Base-by-base conservation (phyloP, 805 yeast species). In the Candida wancherniae region DNA sequence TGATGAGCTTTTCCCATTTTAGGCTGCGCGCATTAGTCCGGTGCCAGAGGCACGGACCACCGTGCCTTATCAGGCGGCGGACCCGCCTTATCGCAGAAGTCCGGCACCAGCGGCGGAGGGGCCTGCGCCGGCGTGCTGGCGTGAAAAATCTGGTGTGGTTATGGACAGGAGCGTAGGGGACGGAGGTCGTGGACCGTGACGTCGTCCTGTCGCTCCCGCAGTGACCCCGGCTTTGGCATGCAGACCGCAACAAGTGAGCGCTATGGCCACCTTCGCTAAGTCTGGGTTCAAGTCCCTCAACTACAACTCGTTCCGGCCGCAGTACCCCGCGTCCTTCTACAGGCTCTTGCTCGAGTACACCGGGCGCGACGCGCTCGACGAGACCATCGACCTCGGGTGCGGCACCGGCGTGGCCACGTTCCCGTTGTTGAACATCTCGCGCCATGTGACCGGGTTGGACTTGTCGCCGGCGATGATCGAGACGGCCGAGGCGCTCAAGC, bases 361-460 rank as follows among this genome's bases (percentile, higher is more conserved):
- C 4, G 40, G 54, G 2, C 41, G 44, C 9, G 8, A 29, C n/a
- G 24, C 15, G 39, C 39, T 53, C 4, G 28, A 34, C 3, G 40
- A 39, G 5, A 44, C 77, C 6, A 51, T 57, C 48, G 60, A 56
- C 46, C 44, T 71, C 25, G 79, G 80, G 0, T 69, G 76, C 41
- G 79, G 78, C 1, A 70, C 77, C 1, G 80, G 78, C 0, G 68
- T 66, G 15, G 75, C 73, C 0, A 59, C 71, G 2, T 54, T 61
- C 29, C 74, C 74, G 3, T 45, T 73, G 28, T 51, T 69, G 15
- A 51, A 57, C 22, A 31, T 63, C 12, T 51, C 69, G 19, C 44
- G 63, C 1, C 48, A 53, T 12, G 69, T 69, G 5, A 45, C 57
- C 10, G 75, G 75, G 1, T 47, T 71, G 3, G 80, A 74, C 44